Evolutionary conservation across 495 filamentous ascomycete genomes (phyloP).

Genomic region (Hypoxylon perforatum): DNA sequence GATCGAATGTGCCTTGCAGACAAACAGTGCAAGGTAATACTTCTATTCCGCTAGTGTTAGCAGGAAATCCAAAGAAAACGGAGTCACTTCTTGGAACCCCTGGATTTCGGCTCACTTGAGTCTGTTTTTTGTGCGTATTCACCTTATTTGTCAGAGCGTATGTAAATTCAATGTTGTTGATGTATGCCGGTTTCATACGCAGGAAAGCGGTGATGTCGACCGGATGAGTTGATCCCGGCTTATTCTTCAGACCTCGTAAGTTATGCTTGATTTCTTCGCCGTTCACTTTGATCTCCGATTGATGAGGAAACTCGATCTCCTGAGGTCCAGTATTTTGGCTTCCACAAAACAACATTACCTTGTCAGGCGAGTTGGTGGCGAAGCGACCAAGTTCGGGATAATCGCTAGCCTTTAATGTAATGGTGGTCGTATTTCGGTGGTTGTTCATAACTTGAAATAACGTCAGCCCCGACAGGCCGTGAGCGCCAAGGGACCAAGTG

Average conservation of each 20-base stretch:
- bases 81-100: constrained; percentile 18
- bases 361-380: constrained; percentile 62
- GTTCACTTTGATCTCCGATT: constrained; percentile 92
- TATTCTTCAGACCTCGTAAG: constrained; percentile 92
- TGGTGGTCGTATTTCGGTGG: constrained; percentile 67
- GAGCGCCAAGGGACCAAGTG: constrained; percentile 9
- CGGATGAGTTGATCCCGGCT: constrained; percentile 90
- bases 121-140: constrained; percentile 24
- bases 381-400: constrained; percentile 61
- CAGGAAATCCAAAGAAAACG: constrained; percentile 4
- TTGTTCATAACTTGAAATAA: constrained; percentile 62
- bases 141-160: constrained; percentile 93
- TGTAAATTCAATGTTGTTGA: constrained; percentile 83
- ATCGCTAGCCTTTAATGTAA: constrained; percentile 63
- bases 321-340: constrained; percentile 65
- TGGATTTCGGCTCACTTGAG: constrained; percentile 37
- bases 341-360: constrained; percentile 86
- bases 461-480: constrained; percentile 29
- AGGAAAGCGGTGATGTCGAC: constrained; percentile 86
- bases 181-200: constrained; percentile 72
- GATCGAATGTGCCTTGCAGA: constrained; percentile 78
- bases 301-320: constrained; percentile 90
- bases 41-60: constrained; percentile 64
- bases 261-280: constrained; percentile 87
- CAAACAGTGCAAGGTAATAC: constrained; percentile 76